Base-by-base conservation (phyloP, 2,329 filamentous ascomycete species). In the Microdochium trichocladiopsis region DNA sequence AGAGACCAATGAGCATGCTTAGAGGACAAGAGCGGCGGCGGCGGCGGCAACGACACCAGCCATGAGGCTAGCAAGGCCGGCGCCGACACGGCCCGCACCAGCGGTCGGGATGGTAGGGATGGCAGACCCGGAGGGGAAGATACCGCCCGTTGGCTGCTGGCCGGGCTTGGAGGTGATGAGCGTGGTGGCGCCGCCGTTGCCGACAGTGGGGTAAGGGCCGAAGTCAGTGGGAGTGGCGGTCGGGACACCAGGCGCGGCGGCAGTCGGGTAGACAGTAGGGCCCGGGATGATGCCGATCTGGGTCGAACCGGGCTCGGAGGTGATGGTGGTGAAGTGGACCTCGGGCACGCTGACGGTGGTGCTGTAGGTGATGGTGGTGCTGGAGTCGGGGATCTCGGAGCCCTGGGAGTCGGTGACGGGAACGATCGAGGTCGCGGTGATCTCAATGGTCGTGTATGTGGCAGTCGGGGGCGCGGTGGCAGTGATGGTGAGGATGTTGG, bases 401-500 rank as follows among this genome's bases (percentile, higher is more conserved):
- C 73, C 74, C 43, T 72, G 70, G 36, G 65, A 65, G 57, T 79
- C 68, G 47, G 74, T 76, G 64, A 70, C 76, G 49, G 76, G 72
- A 37, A 79, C 70, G 25, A 80, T 68, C 31, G 78, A 75, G 58
- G 79, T 83, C 61, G 75, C 72, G 51, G 67, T 66, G 53, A 79
- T 68, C 45, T 66, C 62, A 61, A 81, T 69, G 53, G 75, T 77
- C 53, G 80, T 80, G 49, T 65, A 64, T 51, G 65, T 62, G 21
- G 70, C 67, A 4, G 72, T 67, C 48, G 72, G 62, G 23, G 73
- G 72, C 14, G 67, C 58, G 16, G 68, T 67, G 47, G 75, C 68
- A 14, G 75, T 74, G 54, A 75, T 73, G 28, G 80, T 79, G 63
- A 82, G 76, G 69, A 86, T 79, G 52, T 77, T 78, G 61, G 82